Conservation (phyloP, 2,329 filamentous ascomycete genomes). For the Teratosphaeria nubilosa region DNA sequence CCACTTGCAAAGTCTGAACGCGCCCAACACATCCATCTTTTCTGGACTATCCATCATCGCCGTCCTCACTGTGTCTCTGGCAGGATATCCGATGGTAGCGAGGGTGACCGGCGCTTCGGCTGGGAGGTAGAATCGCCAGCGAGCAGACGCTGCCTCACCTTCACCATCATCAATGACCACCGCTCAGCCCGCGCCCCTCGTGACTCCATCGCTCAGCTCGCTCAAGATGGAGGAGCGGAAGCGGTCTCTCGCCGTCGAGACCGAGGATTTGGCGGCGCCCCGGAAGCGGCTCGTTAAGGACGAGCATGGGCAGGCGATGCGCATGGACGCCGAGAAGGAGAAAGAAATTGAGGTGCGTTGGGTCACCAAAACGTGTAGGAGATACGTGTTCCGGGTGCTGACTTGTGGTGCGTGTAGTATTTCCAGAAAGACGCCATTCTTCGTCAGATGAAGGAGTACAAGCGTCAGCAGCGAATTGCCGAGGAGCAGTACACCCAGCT, state of each 20-base stretch:
- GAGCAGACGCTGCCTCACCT: not conserved
- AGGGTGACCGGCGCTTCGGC: not conserved
- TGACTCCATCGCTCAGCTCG: constrained; percentile 62
- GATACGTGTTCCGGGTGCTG: not conserved
- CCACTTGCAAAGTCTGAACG: not conserved
- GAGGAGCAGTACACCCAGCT: constrained; percentile 74
- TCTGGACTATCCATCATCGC: not conserved
- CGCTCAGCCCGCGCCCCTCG: constrained; percentile 22
- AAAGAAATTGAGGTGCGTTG: constrained; percentile 63
- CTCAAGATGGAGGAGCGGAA: constrained; percentile 99
- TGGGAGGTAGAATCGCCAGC: constrained; percentile 1
- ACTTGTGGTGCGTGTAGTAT: constrained; percentile 43
- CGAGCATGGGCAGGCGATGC: constrained; percentile 64
- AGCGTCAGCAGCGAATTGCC: constrained; percentile 73
- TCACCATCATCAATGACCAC: constrained; percentile 7
- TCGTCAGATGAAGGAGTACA: constrained; percentile 96
- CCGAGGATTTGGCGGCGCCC: constrained; percentile 76
- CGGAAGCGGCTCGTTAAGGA: constrained; percentile 74
- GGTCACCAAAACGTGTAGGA: constrained; percentile 10
- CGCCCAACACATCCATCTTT: not conserved
- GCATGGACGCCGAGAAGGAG: constrained; percentile 55
- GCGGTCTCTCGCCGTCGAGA: constrained; percentile 71
- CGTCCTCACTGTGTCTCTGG: not conserved
- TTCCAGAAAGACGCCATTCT: constrained; percentile 95
- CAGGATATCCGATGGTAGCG: not conserved